Evolutionary conservation across 2,329 filamentous ascomycete genomes (phyloP), one percentile per base, ranked within the genome.

Genomic region (Cladophialophora exuberans): DNA sequence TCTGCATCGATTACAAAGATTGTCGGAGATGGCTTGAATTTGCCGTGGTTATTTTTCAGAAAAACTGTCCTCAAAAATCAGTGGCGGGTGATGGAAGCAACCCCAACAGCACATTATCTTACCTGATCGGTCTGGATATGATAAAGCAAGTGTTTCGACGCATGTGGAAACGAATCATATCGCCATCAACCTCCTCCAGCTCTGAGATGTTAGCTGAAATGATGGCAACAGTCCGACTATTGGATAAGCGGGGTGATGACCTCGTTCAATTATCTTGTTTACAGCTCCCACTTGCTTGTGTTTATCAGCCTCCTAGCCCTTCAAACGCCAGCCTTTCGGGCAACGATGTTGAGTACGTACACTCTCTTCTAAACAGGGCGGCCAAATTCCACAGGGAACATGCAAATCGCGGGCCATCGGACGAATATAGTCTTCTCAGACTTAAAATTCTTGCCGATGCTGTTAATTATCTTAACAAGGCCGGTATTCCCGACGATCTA

Each of bases 1-100:
- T 47, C 2, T 43, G 36, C 7, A 51, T 58, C 22, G 41, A 55
- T 26, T 31, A 20, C 31, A 53, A 48, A 30, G 46, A 57, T 23
- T 61, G 55, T 55, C 41, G n/a, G 5, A 20, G 15, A 6, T 61
- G 58, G 58, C 20, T 48, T 17, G 28, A 44, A 13, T 18, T 57
- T 18, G 50, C 52, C 15, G 33, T 11, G 10, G 15, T 1, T 26
- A 23, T 35, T 5, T 28, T 49, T 25, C 20, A 41, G 13, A 30
- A 23, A n/a, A 41, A 38, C 17, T 9, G 6, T 10, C 15, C 5
- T 38, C 25, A 7, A 22, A 18, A 41, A 3, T 20, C 3, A n/a
- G 17, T 11, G 2, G 20, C n/a, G 39, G 23, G n/a, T n/a, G n/a
- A n/a, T n/a, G n/a, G n/a, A n/a, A 39, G 39, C 17, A n/a, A 20